Conservation (phyloP, 1,284 basidiomycete genomes). For the Cryptococcus floricola region DNA sequence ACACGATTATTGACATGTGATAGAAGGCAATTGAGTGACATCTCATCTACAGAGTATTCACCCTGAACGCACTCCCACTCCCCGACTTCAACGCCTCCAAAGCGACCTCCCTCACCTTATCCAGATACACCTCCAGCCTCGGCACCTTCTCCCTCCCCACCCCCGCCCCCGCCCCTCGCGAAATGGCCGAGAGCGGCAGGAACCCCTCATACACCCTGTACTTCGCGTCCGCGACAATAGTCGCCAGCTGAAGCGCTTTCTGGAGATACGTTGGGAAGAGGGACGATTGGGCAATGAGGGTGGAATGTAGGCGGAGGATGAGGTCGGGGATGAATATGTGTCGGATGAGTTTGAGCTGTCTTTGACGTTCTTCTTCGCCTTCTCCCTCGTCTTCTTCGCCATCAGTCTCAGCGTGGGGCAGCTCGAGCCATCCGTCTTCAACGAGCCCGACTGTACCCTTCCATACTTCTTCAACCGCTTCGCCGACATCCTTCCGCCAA, state of each 20-base stretch:
- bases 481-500: conserved; percentile 27
- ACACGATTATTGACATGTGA: too few relatives aligned
- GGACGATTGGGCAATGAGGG: conserved; percentile 64
- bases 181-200: conserved; percentile 40
- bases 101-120: conserved; percentile 64
- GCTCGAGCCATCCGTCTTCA: conserved; percentile 51
- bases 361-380: conserved; percentile 48
- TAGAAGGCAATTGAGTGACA: too few relatives aligned
- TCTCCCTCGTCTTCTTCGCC: background rate
- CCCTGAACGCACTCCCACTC: conserved; percentile 64
- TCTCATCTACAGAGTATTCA: conserved; percentile 18
- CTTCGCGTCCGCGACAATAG: conserved; percentile 81
- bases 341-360: conserved; percentile 73
- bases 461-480: conserved; percentile 48
- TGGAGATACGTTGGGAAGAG: conserved; percentile 72
- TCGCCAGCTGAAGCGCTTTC: conserved; percentile 69
- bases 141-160: conserved; percentile 54
- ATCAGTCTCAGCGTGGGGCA: background rate
- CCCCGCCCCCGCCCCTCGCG: background rate
- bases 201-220: conserved; percentile 87
- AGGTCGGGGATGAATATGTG: conserved; percentile 89
- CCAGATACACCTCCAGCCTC: conserved; percentile 66
- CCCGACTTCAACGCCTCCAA: conserved; percentile 66
- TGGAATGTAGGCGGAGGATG: conserved; percentile 74
- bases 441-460: conserved; percentile 48